Percentiles rank a stretch among this genome's conserved stretches.
These are phyloP conservation scores for Termitomyces sp. DNA, from an alignment of 1,284 basidiomycete species.

Conservation along the genomic window DNA sequence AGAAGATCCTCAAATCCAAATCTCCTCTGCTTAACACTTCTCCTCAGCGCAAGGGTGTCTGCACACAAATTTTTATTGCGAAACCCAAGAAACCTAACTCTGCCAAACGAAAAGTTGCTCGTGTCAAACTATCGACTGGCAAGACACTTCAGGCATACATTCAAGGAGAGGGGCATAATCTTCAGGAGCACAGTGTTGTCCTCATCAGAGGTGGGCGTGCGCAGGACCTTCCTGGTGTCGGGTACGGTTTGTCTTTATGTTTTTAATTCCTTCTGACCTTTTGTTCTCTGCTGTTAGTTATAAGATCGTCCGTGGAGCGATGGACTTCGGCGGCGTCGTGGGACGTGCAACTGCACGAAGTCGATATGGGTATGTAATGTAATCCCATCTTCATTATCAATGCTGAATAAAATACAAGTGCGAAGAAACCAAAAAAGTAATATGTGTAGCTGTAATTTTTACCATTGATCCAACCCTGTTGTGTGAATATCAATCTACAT, in stretches of 20 bases:
- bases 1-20: slow-evolving; percentile 48
- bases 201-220: slow-evolving; percentile 91
- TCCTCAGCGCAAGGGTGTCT: slow-evolving; percentile 89
- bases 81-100: slow-evolving; percentile 99
- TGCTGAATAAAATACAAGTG: slow-evolving; percentile 28
- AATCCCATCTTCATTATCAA: background rate
- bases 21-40: slow-evolving; percentile 76
- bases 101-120: slow-evolving; percentile 94
- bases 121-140: slow-evolving; percentile 90
- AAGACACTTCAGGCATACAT: slow-evolving; percentile 93
- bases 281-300: slow-evolving; percentile 52
- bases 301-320: slow-evolving; percentile 89
- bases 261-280: background rate
- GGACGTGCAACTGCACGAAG: slow-evolving; percentile 80
- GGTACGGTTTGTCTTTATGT: slow-evolving; percentile 55
- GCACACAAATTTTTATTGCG: slow-evolving; percentile 76
- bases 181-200: slow-evolving; percentile 98
- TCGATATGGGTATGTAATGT: slow-evolving; percentile 80
- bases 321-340: slow-evolving; percentile 91
- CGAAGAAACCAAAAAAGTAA: slow-evolving; percentile 83
- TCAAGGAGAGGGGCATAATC: slow-evolving; percentile 95
- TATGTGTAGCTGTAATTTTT: slow-evolving; percentile 7
- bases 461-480: background rate
- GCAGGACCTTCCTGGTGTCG: slow-evolving; percentile 95
- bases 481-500: slow-evolving; percentile 2